Evolutionary conservation across 257 asterid species (phyloP).

Genomic region (Thymus mandschuricus): DNA sequence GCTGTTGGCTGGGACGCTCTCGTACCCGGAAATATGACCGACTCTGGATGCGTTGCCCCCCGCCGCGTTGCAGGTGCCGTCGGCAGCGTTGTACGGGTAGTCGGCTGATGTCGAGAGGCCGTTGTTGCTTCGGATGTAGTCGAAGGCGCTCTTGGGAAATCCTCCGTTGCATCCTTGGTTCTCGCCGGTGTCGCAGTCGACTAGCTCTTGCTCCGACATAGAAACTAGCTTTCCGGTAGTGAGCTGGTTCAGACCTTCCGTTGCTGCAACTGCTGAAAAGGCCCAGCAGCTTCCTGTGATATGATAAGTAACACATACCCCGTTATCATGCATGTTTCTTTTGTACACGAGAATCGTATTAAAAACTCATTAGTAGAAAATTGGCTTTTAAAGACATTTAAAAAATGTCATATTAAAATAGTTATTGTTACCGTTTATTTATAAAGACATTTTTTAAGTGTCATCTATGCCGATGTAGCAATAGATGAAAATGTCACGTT

Average conservation of each 20-base stretch:
- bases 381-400: too few species aligned
- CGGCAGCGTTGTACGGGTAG: constrained; percentile 41
- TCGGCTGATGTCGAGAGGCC: constrained; percentile 44
- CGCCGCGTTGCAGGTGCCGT: constrained; percentile 37
- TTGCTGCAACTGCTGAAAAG: constrained; percentile 51
- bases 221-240: constrained; percentile 40
- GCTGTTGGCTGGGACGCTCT: constrained; percentile 42
- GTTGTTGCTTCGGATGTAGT: constrained; percentile 35
- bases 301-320: too few species aligned
- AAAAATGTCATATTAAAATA: too few species aligned
- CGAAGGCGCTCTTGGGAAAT: constrained; percentile 33
- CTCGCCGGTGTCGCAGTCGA: constrained; percentile 44
- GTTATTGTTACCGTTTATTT: too few species aligned
- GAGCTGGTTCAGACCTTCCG: constrained; percentile 47
- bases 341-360: too few species aligned
- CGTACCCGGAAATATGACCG: constrained; percentile 42
- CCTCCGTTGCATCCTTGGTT: constrained; percentile 48
- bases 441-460: too few species aligned
- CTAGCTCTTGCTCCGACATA: constrained; percentile 47
- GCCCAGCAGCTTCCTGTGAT: constrained; percentile 39
- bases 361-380: too few species aligned
- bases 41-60: constrained; percentile 14
- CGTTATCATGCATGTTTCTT: too few species aligned
- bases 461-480: too few species aligned
- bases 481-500: too few species aligned